Conservation (phyloP, 768 basidiomycete species). For the Auriscalpium vulgare region DNA sequence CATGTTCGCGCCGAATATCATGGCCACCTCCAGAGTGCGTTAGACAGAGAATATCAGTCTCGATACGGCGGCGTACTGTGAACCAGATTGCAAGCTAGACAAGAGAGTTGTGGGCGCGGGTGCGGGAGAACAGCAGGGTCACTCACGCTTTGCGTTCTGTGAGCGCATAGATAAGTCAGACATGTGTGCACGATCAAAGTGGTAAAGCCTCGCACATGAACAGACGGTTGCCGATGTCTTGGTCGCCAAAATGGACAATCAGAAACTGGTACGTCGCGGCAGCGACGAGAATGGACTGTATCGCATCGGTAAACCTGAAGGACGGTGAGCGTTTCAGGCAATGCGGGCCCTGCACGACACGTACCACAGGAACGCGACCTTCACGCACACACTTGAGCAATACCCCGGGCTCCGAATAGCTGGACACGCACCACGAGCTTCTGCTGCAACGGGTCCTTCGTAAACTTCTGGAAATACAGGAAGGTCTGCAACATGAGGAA, state of each 20-base stretch:
- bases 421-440: not conserved
- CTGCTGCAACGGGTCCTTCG: not conserved
- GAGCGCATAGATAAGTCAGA: no score
- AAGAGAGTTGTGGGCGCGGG: no score
- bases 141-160: no score
- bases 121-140: no score
- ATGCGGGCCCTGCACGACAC: no score
- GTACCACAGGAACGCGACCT: no score
- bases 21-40: not conserved
- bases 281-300: not conserved
- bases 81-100: not conserved
- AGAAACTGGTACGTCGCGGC: not conserved
- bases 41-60: not conserved
- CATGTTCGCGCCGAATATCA: not conserved
- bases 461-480: not conserved
- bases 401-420: no score
- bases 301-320: not conserved
- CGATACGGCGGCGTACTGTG: not conserved
- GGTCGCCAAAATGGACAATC: not conserved
- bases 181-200: no score
- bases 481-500: not conserved
- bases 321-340: no score
- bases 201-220: not conserved
- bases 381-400: no score
- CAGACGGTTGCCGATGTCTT: not conserved